phyloP scores from a whole-genome alignment of 306 rosid genomes.

The Geum urbanum region DNA sequence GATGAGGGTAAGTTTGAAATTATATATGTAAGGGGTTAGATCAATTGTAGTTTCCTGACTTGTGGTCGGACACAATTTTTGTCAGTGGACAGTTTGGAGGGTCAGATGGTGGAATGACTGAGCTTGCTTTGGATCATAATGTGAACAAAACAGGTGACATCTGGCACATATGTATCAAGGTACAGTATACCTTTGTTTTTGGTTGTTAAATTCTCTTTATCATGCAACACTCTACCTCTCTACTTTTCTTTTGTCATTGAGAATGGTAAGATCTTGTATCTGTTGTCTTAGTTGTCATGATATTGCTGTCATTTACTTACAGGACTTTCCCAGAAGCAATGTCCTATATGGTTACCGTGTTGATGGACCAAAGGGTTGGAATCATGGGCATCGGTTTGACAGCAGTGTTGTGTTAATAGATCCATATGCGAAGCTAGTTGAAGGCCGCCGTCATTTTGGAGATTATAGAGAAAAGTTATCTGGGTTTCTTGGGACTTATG shows the following conservation, averaged over 20 bases:
- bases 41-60: background rate
- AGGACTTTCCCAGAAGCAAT: constrained; percentile 77
- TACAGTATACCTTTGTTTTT: constrained; percentile 42
- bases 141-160: constrained; percentile 85
- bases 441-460: constrained; percentile 84
- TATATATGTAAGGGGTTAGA: background rate
- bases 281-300: background rate
- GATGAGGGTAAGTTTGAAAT: background rate
- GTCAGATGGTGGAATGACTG: constrained; percentile 52
- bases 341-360: constrained; percentile 76
- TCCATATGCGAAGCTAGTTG: constrained; percentile 89
- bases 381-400: constrained; percentile 88
- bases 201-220: constrained; percentile 19
- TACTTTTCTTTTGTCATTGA: background rate
- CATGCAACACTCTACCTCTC: background rate
- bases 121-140: constrained; percentile 68
- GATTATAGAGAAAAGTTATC: constrained; percentile 52
- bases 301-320: constrained; percentile 9
- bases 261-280: background rate
- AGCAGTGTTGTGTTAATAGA: constrained; percentile 67
- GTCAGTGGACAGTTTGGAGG: constrained; percentile 38
- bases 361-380: constrained; percentile 82
- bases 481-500: constrained; percentile 75
- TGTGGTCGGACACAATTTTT: constrained; percentile 17
- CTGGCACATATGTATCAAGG: constrained; percentile 91